Evolutionary conservation across 257 asterid species (phyloP), one percentile per base, ranked within the genome.

Genomic region (Nicotiana obtusifolia): DNA sequence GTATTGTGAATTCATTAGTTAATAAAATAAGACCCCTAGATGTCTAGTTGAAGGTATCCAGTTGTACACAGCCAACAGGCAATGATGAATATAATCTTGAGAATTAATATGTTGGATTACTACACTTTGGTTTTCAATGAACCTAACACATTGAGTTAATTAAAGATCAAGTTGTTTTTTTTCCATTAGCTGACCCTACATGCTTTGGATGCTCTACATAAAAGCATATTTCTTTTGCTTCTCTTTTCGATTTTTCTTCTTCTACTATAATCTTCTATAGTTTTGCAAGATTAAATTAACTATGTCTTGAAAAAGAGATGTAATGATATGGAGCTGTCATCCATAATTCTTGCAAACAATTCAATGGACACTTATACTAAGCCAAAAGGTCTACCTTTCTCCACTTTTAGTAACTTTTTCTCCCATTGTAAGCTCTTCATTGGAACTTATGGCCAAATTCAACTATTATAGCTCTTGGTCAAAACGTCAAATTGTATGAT

Each of bases 41-140:
- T 75, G 44, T 41, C 68, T 76, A 62, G 80, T 64, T 57, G 81
- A 73, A 61, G 54, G 54, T 76, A 73, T 80, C 80, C 88, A 87
- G 80, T 78, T 86, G 89, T 82, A 56, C 24, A 79, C 11, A 8
- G 16, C 24, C 3, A 49, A 75, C 4, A n/a, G 4, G 44, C 31
- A 77, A 80, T 79, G 57, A 84, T 84, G 80, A 67, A 71, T 22
- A 83, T 78, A 81, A 77, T 78, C 78, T 78, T 75, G 71, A 22
- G 17, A 20, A 66, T 68, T 49, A 81, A 28, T 64, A 66, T 66
- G 44, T 59, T 66, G 76, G 82, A 30, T 56, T n/a, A n/a, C n/a
- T n/a, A n/a, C n/a, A n/a, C n/a, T n/a, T n/a, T n/a, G n/a, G n/a
- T n/a, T n/a, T n/a, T n/a, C n/a, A n/a, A n/a, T n/a, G n/a, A n/a